Base-by-base conservation (phyloP, 2,329 filamentous ascomycete genomes). In the Fusarium temperatum region DNA sequence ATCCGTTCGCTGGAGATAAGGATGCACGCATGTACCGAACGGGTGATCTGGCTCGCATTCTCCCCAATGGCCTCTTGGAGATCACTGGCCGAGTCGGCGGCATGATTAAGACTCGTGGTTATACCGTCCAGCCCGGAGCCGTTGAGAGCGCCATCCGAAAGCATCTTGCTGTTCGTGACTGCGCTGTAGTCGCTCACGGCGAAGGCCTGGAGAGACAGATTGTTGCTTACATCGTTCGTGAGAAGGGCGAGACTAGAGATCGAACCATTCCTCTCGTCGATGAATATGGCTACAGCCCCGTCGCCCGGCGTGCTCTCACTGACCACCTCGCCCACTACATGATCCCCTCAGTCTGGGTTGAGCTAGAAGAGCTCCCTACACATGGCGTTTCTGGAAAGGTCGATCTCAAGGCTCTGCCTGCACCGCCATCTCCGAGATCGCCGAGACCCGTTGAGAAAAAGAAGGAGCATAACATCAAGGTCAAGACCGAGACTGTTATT, bases 71-170 rank as follows among this genome's bases (percentile, higher is more conserved):
- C 3, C 84, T 91, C 11, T 85, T 95, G 13, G 92, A 94, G 79
- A 94, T 95, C 68, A 94, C 91, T 12, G 93, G 93, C 39, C 89
- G 93, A 58, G 91, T 94, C 3, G 92, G 92, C 20, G 89, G 90
- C 18, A 94, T 95, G 92, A 94, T 95, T 83, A 95, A 95, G 82
- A 88, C 94, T 17, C 89, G 93, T 66, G 93, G 93, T 3, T 95
- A 94, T 78, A 94, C 92, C 3, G 91, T 95, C 7, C 92, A 94
- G 30, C 93, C 93, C 11, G 91, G 90, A 13, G 93, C 93, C 66
- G 92, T 95, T 3, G 92, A 95, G 79, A 92, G 90, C 74, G 89
- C 90, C 11, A 93, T 95, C 65, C 85, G 91, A 63, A 89, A 90
- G 74, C 87, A 93, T 72, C 83, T 95, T 38, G 92, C 92, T 18